Conservation (phyloP, 257 asterid genomes). For the Solanum boliviense region DNA sequence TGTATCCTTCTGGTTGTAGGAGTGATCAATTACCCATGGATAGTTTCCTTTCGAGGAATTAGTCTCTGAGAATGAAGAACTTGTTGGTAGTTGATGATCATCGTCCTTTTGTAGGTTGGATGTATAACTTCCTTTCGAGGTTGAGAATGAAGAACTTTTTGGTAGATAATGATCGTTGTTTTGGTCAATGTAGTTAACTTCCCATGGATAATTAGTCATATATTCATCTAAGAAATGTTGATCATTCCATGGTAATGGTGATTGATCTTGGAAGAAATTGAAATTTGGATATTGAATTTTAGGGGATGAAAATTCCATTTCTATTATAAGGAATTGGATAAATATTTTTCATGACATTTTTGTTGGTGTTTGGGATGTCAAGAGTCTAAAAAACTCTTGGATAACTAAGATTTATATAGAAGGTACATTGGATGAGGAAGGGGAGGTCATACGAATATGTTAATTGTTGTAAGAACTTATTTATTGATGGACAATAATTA, state of each 20-base stretch:
- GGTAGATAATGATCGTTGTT: neutral
- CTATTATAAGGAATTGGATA: neutral
- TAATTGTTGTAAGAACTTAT: neutral
- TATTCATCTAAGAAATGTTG: neutral
- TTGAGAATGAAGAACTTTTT: neutral
- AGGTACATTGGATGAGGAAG: neutral
- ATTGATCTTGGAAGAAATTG: neutral
- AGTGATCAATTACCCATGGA: too few relatives aligned
- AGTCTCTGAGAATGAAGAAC: too few relatives aligned
- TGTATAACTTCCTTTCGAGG: neutral
- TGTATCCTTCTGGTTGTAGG: too few relatives aligned
- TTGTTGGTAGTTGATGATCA: neutral
- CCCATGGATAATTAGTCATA: neutral
- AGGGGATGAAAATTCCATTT: neutral
- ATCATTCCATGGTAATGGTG: neutral
- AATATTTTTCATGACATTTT: neutral
- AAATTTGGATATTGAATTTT: neutral
- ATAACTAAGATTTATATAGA: neutral
- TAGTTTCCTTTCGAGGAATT: neutral
- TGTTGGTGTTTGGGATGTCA: neutral
- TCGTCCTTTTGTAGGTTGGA: too few relatives aligned
- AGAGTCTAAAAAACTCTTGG: neutral
- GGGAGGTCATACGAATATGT: neutral
- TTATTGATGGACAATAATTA: neutral
- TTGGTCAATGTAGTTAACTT: neutral